Evolutionary conservation across 306 rosid genomes (phyloP).

Genomic region (Luffa acutangula): DNA sequence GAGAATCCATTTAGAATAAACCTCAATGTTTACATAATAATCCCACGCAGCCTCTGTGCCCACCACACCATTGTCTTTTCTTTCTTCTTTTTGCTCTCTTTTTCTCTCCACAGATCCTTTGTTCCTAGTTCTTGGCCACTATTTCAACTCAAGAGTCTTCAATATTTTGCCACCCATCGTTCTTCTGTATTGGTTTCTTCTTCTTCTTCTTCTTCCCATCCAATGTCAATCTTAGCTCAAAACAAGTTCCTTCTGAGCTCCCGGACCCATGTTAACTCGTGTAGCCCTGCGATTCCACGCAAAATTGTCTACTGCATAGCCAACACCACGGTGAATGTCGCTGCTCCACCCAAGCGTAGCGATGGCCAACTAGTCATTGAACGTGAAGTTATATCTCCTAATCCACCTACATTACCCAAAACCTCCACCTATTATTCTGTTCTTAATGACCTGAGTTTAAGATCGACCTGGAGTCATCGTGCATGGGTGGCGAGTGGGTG

Average conservation of each 20-base stretch:
- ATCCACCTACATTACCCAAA: background rate
- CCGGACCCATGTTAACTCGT: slow-evolving; percentile 11
- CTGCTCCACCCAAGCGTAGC: slow-evolving; percentile 5
- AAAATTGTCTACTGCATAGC: slow-evolving; percentile 20
- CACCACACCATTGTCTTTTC: slow-evolving; percentile 25
- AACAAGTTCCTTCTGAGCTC: slow-evolving; percentile 27
- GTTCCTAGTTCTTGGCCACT: slow-evolving; percentile 5
- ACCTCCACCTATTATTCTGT: slow-evolving; percentile 20
- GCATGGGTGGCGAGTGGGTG: slow-evolving; percentile 72
- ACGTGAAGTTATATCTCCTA: slow-evolving; percentile 1
- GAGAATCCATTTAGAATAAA: background rate
- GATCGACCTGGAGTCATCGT: slow-evolving; percentile 73
- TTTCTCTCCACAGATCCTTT: background rate
- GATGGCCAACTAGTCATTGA: slow-evolving; percentile 18
- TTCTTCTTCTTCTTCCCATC: background rate
- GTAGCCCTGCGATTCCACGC: background rate
- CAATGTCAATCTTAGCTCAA: slow-evolving; percentile 59
- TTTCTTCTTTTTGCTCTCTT: background rate
- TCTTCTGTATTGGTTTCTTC: background rate
- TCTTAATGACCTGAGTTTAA: slow-evolving; percentile 36
- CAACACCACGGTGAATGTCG: slow-evolving; percentile 6
- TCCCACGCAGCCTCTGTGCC: slow-evolving; percentile 34
- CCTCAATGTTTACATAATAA: background rate
- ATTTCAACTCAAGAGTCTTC: background rate
- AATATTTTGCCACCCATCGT: background rate